A percentile compares a stretch with the other conserved stretches of the same genome.
Evolutionary conservation across 2,329 filamentous ascomycete genomes (phyloP).

Genomic region (Massarina eburnea): DNA sequence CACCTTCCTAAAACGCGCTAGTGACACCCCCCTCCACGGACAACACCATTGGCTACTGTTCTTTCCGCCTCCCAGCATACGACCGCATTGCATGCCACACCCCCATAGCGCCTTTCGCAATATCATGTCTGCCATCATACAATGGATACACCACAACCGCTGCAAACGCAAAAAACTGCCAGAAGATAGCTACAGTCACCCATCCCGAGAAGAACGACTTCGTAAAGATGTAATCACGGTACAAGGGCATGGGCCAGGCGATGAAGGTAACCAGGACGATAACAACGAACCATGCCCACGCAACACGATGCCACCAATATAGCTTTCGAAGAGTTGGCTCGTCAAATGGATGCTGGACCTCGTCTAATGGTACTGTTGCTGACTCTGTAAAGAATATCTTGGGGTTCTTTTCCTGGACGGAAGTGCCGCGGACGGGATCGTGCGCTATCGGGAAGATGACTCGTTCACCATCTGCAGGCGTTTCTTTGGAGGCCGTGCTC

Average conservation of each 20-base stretch:
- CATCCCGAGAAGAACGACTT: slow-evolving; percentile 51
- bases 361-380: neutral
- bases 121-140: slow-evolving; percentile 44
- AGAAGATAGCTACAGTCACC: slow-evolving; percentile 49
- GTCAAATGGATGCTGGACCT: slow-evolving; percentile 44
- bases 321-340: slow-evolving; percentile 31
- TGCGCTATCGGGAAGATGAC: neutral
- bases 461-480: neutral
- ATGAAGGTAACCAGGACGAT: slow-evolving; percentile 52
- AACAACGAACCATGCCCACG: slow-evolving; percentile 34
- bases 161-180: slow-evolving; percentile 52
- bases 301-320: slow-evolving; percentile 36
- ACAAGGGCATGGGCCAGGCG: slow-evolving; percentile 54
- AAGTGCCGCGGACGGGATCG: neutral
- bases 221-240: slow-evolving; percentile 53
- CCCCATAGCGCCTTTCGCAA: slow-evolving; percentile 2
- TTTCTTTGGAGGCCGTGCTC: neutral
- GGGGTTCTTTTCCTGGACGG: neutral
- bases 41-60: no score
- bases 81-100: neutral
- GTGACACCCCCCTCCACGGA: no score
- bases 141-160: slow-evolving; percentile 53
- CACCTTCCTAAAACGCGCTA: no score
- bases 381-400: neutral
- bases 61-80: no score